Evolutionary conservation across 441 rosid genomes (phyloP).

Genomic region (Erysimum cheiri): DNA sequence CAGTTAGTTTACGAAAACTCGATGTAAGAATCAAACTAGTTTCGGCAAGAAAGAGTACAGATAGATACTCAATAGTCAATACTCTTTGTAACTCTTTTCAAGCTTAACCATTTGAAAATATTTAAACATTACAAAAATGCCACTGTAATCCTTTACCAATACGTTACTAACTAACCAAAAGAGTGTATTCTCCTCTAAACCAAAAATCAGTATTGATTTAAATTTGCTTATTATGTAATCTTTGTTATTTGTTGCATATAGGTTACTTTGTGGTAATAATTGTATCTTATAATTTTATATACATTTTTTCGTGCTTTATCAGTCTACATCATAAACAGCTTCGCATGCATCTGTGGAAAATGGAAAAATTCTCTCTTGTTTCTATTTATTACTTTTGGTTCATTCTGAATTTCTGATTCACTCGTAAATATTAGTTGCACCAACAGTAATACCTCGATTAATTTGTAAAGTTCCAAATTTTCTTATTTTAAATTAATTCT

Average conservation of each 20-base stretch:
- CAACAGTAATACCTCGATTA: slow-evolving; percentile 20
- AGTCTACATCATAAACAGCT: slow-evolving; percentile 34
- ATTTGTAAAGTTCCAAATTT: slow-evolving; percentile 4
- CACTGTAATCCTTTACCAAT: neutral
- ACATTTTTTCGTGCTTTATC: slow-evolving; percentile 18
- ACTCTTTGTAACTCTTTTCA: neutral
- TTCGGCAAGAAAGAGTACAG: neutral
- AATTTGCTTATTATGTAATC: neutral
- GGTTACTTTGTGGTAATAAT: neutral
- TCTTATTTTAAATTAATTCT: neutral
- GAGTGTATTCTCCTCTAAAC: neutral
- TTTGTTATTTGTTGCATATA: neutral
- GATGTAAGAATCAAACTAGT: neutral
- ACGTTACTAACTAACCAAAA: neutral
- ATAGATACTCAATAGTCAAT: neutral
- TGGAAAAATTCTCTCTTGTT: neutral
- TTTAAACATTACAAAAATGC: neutral
- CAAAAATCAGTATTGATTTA: neutral
- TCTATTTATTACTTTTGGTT: slow-evolving; percentile 11
- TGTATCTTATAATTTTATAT: neutral
- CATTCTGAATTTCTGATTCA: slow-evolving; percentile 18
- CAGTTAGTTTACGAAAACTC: slow-evolving; percentile 28
- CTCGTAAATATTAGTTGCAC: slow-evolving; percentile 14
- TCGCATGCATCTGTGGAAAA: slow-evolving; percentile 30
- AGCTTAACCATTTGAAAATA: neutral